A percentile compares a stretch with the other conserved stretches of the same genome.
Evolutionary conservation across 192 early-diverging fungal species (phyloP).

Genomic region (Spizellomyces sp.): DNA sequence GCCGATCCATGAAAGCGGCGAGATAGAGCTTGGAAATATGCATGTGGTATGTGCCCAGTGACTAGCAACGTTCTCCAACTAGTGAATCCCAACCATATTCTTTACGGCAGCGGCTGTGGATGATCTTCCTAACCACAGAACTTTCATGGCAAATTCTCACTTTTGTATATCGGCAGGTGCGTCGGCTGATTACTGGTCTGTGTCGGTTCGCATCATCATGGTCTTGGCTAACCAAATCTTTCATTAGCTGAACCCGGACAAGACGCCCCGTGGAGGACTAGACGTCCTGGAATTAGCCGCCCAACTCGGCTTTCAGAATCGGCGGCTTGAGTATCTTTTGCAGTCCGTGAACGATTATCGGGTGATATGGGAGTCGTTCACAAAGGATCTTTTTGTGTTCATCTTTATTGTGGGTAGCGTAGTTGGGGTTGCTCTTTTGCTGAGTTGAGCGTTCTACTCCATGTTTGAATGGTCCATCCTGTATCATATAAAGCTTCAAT

Average conservation of each 20-base stretch:
- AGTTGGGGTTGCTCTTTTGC: constrained; percentile 16
- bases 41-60: neutral
- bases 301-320: constrained; percentile 1
- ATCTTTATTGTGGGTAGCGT: constrained; percentile 1
- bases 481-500: too few relatives aligned
- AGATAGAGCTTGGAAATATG: neutral
- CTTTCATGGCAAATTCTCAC: neutral
- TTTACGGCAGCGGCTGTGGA: neutral
- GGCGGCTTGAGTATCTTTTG: constrained; percentile 6
- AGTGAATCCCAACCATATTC: neutral
- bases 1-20: neutral
- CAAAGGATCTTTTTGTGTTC: constrained; percentile 9
- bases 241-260: neutral
- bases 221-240: neutral
- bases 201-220: neutral
- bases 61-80: neutral
- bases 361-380: constrained; percentile 8
- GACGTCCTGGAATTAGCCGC: neutral
- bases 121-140: neutral
- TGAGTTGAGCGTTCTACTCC: neutral
- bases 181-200: neutral
- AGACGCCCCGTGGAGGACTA: neutral
- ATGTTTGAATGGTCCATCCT: too few relatives aligned
- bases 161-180: neutral
- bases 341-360: constrained; percentile 15